Percentiles rank a stretch among this genome's conserved stretches.
These are phyloP conservation scores for Pyronema omphalodes DNA, from an alignment of 495 filamentous ascomycete species.

Conservation along the genomic window DNA sequence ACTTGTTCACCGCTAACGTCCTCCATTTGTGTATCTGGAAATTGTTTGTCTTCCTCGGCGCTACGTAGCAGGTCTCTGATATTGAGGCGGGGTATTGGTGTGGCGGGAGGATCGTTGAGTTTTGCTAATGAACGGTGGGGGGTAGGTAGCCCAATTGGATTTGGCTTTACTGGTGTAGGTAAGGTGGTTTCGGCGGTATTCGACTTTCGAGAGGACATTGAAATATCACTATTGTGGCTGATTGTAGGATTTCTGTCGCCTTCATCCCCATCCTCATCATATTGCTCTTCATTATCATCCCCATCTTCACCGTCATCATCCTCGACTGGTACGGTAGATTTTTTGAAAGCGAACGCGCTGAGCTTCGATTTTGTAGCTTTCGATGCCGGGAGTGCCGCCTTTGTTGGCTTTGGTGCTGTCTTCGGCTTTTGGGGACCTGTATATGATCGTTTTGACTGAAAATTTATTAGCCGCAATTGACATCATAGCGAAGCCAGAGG, in stretches of 20 bases:
- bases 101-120: conserved; percentile 15
- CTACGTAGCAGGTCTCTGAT: conserved; percentile 6
- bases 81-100: conserved; percentile 17
- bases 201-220: conserved; percentile 14
- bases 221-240: conserved; percentile 43
- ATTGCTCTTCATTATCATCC: conserved; percentile 24
- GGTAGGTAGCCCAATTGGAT: background rate
- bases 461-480: too few species aligned
- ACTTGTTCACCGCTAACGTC: background rate
- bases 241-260: conserved; percentile 47
- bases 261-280: conserved; percentile 26
- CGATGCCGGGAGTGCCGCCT: conserved; percentile 11
- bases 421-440: too few species aligned
- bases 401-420: background rate
- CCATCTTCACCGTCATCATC: too few species aligned
- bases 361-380: conserved; percentile 19
- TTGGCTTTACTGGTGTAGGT: background rate
- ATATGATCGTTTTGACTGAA: too few species aligned
- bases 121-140: conserved; percentile 16
- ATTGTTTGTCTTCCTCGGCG: background rate
- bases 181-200: conserved; percentile 28
- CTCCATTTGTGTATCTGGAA: background rate
- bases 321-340: conserved; percentile 11
- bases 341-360: conserved; percentile 16
- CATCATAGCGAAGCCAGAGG: too few species aligned